Evolutionary conservation across 495 filamentous ascomycete species (phyloP), one percentile per base, ranked within the genome.

Genomic region (Podospora appendiculata): DNA sequence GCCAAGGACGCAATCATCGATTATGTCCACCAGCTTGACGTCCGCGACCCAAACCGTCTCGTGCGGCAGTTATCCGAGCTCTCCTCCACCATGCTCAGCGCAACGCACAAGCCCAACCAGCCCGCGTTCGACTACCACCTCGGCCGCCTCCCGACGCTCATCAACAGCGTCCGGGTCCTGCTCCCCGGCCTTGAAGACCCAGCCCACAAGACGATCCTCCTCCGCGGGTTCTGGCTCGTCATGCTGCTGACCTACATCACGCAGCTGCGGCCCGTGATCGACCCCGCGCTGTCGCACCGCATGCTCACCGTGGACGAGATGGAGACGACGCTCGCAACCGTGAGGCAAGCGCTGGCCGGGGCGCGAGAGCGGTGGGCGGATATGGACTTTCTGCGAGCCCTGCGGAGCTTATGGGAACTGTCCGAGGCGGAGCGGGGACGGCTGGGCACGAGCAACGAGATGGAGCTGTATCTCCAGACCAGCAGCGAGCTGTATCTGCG

Each of bases 51-150:
- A n/a, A 1, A 32, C 0, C 16, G 19, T 16, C 14, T 65, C 0
- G 38, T 65, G n/a, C 45, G 54, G 41, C 60, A 65, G 43, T 51
- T 68, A 2, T 48, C 62, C 8, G 33, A 35, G 1, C 32, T 65
- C 11, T 63, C 65, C 0, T 55, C 49, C 3, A n/a, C 58, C 14
- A 41, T 68, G 4, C 19, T 55, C 8, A 59, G 58, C 12, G 65
- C 45, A 3, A 59, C 60, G 0, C 65, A 68, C 50, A 68, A 63
- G 32, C 51, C 57, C 0, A 52, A 41, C 32, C 41, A 39, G 16
- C 58, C 58, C 0, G 62, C 54, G 0, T 68, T 68, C 33, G 65
- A 65, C 42, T 58, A 52, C 43, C 65, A 63, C 39, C 65, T 68
- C 46, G 42, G 52, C 39, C 53, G 53, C 8, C 50, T 65, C 41